Evolutionary conservation across 192 early-diverging fungal species (phyloP).

Genomic region (Podila verticillata): DNA sequence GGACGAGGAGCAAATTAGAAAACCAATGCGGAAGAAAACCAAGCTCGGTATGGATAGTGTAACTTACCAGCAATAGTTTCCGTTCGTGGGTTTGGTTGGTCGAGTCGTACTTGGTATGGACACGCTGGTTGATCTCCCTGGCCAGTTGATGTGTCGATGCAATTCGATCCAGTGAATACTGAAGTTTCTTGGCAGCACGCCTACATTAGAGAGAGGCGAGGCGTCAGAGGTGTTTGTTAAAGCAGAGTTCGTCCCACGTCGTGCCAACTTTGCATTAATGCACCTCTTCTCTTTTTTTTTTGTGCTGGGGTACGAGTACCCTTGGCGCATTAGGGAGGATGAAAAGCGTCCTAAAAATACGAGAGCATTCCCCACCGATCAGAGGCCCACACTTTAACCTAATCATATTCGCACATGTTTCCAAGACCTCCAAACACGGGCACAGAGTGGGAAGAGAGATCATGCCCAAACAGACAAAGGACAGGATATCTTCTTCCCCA

Average conservation of each 20-base stretch:
- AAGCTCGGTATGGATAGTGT: background rate
- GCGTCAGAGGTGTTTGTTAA: no score
- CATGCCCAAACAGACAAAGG: background rate
- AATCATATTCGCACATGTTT: background rate
- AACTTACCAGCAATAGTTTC: slow-evolving; percentile 64
- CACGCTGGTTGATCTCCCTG: slow-evolving; percentile 66
- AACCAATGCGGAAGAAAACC: background rate
- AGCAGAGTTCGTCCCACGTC: no score
- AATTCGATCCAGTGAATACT: slow-evolving; percentile 59
- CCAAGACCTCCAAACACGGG: background rate
- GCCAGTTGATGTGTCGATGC: slow-evolving; percentile 61
- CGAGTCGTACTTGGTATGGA: slow-evolving; percentile 69
- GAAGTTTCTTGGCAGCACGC: slow-evolving; percentile 63
- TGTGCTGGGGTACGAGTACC: no score
- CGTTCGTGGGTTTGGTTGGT: slow-evolving; percentile 66
- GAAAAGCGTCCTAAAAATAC: background rate
- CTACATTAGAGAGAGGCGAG: slow-evolving; percentile 28
- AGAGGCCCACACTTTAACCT: background rate
- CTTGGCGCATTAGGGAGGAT: background rate
- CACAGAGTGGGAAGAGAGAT: background rate
- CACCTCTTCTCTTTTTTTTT: no score
- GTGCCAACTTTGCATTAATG: background rate
- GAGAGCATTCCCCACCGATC: background rate
- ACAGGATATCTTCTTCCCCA: background rate
- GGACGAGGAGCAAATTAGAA: slow-evolving; percentile 1